Evolutionary conservation across 805 yeast species (phyloP).

Genomic region (Candida mattraensis): DNA sequence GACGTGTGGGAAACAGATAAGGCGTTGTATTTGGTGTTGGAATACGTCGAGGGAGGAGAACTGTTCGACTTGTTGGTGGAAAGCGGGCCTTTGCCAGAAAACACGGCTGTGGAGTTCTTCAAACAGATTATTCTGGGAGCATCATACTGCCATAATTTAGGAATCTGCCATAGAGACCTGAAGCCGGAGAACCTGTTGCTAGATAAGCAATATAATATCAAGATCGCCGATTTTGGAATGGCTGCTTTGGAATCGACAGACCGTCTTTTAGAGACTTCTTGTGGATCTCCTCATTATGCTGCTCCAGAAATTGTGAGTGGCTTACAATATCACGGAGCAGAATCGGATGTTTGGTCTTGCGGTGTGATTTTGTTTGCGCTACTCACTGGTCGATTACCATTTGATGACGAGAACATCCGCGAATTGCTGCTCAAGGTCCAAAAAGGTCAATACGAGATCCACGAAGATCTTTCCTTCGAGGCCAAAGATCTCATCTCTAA

Average conservation of each 20-base stretch:
- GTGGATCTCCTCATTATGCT: conserved; percentile 99
- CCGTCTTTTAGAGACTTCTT: conserved; percentile 84
- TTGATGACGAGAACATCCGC: conserved; percentile 94
- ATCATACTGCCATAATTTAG: conserved; percentile 62
- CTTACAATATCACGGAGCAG: conserved; percentile 91
- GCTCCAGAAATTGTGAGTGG: conserved; percentile 98
- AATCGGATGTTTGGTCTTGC: conserved; percentile 97
- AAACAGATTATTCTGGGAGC: conserved; percentile 67
- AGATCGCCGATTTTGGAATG: conserved; percentile 99
- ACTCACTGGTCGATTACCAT: conserved; percentile 92
- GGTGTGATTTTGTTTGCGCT: conserved; percentile 94
- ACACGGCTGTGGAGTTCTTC: conserved; percentile 87
- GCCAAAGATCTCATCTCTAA: conserved; percentile 82
- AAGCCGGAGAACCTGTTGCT: conserved; percentile 78
- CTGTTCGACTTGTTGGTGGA: conserved; percentile 88
- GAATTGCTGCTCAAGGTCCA: conserved; percentile 86
- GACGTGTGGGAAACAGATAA: conserved; percentile 89
- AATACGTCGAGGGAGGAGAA: conserved; percentile 97
- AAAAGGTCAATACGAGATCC: conserved; percentile 83
- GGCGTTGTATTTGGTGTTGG: conserved; percentile 81
- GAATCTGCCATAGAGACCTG: conserved; percentile 75
- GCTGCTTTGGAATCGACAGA: conserved; percentile 89
- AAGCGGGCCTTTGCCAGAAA: conserved; percentile 83
- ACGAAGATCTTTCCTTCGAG: conserved; percentile 71
- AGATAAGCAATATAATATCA: conserved; percentile 83